Base-by-base conservation (phyloP, 805 yeast genomes). In the Citeromyces matritensis region DNA sequence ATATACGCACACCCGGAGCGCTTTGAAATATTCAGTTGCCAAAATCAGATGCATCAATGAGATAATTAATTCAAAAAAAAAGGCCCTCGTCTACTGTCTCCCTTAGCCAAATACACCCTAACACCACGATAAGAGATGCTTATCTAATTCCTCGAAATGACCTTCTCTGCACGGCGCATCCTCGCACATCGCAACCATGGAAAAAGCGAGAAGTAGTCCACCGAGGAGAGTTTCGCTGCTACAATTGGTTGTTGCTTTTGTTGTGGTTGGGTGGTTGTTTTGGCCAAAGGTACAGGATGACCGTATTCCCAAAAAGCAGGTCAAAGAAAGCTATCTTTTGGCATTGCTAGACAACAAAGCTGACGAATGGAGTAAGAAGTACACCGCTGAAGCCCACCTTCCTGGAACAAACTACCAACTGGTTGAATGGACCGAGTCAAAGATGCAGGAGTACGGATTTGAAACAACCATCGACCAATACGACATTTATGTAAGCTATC, bases 401-500 rank as follows among this genome's bases (percentile, higher is more conserved):
- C 77, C 81, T 4, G 78, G 78, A 3, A 58, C 66, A 9, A 63
- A 62, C 37, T 41, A 49, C 24, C 62, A 48, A 23, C 47, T 68
- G 35, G 75, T 64, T 15, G 57, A 75, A 34, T 80, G 73, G 66
- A 76, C 88, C 2, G 55, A 57, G 15, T 55, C 52, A n/a, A 67
- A 69, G 49, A 72, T 74, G 40, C 60, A 55, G 30, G 76, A 72
- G 39, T 77, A 58, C 42, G 88, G 88, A 1, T 51, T 76, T 35
- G 50, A 57, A 23, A 48, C 73, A 5, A 53, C 50, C 17, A 55
- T 74, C 32, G 82, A 70, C 39, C 51, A 67, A 6, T 77, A 69
- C 42, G 69, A 76, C 33, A 64, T 73, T n/a, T 74, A 63, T 40
- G 52, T 78, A 36, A 73, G 76, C 43, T 69, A 69, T 41, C 91